phyloP scores from a whole-genome alignment of 495 filamentous ascomycete genomes.

The Hypoxylon trugodes region DNA sequence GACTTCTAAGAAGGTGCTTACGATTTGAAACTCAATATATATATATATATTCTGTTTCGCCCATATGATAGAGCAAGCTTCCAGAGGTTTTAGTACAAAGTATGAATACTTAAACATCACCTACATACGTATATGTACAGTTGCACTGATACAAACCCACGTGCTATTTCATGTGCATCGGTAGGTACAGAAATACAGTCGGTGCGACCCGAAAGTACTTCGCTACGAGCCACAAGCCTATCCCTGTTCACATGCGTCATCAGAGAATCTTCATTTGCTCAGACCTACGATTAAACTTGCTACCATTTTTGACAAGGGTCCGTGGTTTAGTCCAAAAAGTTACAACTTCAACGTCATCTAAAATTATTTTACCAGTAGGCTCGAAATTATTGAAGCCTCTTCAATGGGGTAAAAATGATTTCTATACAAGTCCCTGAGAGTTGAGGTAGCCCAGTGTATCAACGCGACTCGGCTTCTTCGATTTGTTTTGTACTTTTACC shows the following conservation, averaged over 20 bases:
- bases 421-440: not conserved
- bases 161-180: no score
- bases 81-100: no score
- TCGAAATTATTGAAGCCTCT: not conserved
- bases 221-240: conserved; percentile 12
- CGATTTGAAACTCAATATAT: no score
- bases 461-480: conserved; percentile 6
- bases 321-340: no score
- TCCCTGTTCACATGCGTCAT: conserved; percentile 39
- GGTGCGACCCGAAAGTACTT: not conserved
- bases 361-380: not conserved
- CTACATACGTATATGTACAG: no score
- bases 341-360: conserved; percentile 36
- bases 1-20: no score
- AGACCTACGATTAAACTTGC: not conserved
- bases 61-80: no score
- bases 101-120: no score
- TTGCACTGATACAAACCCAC: no score
- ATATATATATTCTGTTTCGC: no score
- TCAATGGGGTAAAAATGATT: conserved; percentile 20
- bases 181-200: no score
- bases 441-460: conserved; percentile 20
- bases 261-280: conserved; percentile 33
- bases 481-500: not conserved
- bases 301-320: conserved; percentile 27